Conservation (phyloP, 2,329 filamentous ascomycete genomes). For the Fusarium penzigii region DNA sequence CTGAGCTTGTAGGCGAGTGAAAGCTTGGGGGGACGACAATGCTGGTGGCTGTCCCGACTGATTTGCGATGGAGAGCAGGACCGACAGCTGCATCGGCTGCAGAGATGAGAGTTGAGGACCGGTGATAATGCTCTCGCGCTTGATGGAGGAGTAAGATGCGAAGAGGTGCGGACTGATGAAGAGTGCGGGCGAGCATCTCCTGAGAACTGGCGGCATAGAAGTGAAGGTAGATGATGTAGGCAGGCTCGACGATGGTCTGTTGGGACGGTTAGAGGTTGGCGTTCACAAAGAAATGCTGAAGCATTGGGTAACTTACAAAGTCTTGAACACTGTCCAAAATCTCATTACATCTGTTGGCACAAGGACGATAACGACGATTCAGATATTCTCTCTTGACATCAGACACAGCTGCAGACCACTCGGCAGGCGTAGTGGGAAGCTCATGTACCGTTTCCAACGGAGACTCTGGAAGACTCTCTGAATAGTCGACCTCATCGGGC, state of each 20-base stretch:
- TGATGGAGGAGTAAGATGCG: conserved; percentile 51
- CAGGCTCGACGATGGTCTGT: conserved; percentile 47
- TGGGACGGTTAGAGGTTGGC: conserved; percentile 11
- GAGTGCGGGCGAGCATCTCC: conserved; percentile 55
- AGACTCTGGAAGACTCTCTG: conserved; percentile 15
- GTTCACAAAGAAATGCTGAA: not conserved
- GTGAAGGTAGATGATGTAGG: conserved; percentile 59
- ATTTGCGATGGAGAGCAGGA: conserved; percentile 42
- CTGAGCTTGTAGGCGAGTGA: conserved; percentile 48
- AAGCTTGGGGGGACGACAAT: conserved; percentile 14
- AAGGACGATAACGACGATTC: conserved; percentile 52
- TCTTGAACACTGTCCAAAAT: conserved; percentile 52
- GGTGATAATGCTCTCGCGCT: conserved; percentile 53
- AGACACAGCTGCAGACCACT: conserved; percentile 53
- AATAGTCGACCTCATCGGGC: conserved; percentile 4
- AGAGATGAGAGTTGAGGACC: conserved; percentile 49
- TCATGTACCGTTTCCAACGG: conserved; percentile 26
- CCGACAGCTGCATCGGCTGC: conserved; percentile 46
- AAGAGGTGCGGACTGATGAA: conserved; percentile 47
- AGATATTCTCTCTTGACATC: conserved; percentile 58
- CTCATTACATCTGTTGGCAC: conserved; percentile 53
- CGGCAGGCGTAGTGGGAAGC: conserved; percentile 45
- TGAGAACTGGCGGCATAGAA: conserved; percentile 64
- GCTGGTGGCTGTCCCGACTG: conserved; percentile 38
- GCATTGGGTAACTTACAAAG: conserved; percentile 36